Conservation (phyloP, 2,329 filamentous ascomycete genomes). For the Fusarium nurragi region DNA sequence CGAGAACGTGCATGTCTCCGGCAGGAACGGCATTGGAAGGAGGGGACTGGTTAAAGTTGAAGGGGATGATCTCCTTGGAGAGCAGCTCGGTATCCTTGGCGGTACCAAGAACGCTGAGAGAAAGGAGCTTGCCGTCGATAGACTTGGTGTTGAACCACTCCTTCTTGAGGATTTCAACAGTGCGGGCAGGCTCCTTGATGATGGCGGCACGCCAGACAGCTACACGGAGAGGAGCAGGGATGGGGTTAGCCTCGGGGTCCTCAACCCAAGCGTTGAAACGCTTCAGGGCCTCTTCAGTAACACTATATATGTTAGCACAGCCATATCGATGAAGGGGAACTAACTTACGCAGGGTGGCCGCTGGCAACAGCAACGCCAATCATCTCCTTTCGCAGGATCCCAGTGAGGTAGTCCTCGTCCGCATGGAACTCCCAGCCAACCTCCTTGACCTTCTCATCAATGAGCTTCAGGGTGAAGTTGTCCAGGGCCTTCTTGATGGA, state of each 20-base stretch:
- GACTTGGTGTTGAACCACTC: slow-evolving; percentile 86
- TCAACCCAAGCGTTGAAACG: slow-evolving; percentile 83
- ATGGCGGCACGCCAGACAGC: slow-evolving; percentile 84
- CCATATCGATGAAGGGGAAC: background rate
- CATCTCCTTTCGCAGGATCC: slow-evolving; percentile 84
- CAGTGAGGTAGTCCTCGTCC: slow-evolving; percentile 81
- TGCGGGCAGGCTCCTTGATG: slow-evolving; percentile 71
- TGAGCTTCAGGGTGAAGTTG: slow-evolving; percentile 80
- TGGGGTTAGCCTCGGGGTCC: slow-evolving; percentile 71
- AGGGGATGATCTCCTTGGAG: slow-evolving; percentile 72
- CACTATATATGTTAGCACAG: slow-evolving; percentile 55
- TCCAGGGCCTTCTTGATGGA: slow-evolving; percentile 77
- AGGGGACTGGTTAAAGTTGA: slow-evolving; percentile 76
- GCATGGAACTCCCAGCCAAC: slow-evolving; percentile 87
- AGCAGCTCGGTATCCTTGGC: slow-evolving; percentile 76
- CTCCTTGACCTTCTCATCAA: slow-evolving; percentile 77
- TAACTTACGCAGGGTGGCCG: slow-evolving; percentile 75
- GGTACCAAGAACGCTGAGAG: slow-evolving; percentile 78
- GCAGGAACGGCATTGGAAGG: slow-evolving; percentile 74
- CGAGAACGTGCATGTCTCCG: slow-evolving; percentile 88
- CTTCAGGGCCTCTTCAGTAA: slow-evolving; percentile 76
- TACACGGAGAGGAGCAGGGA: slow-evolving; percentile 83
- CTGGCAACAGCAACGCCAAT: slow-evolving; percentile 78
- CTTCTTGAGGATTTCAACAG: slow-evolving; percentile 80
- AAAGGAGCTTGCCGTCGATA: slow-evolving; percentile 91